Base-by-base conservation (phyloP, 73 alveolate genomes). In the Paramecium primaurelia region DNA sequence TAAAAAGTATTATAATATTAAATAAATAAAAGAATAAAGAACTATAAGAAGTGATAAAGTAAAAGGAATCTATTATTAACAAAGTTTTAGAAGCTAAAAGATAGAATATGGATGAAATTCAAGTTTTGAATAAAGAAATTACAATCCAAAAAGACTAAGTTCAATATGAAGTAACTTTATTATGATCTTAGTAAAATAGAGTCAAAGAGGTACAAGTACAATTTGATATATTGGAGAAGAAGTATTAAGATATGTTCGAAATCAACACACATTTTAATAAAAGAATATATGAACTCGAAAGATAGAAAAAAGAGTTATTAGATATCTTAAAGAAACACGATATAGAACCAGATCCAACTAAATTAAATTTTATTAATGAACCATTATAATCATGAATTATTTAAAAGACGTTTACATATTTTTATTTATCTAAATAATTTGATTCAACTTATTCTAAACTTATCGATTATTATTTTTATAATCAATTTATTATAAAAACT, bases 261-360 rank as follows among this genome's bases (percentile, higher is more conserved):
- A 80, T 80, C 9, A 80, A 80, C 18, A 80, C 91, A 5, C 73
- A 80, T 44, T 80, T 80, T n/a, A 80, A 80, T 45, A 80, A 80
- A 47, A 80, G 91, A 80, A 80, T 80, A 10, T 45, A 80, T 80
- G 91, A 80, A 42, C 58, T 80, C 6, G 91, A 80, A 80, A 42
- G 73, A 80, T 80, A 80, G 18, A 80, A 80, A 47, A 80, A 80
- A 28, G 77, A 80, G 49, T 47, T 80, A 80, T 26, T 80, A 49
- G 91, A 80, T 80, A 32, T 80, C 8, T 25, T 80, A 42, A 80
- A 80, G 32, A 32, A 18, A 16, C 71, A 80, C 45, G 91, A 80
- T 80, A 80, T 80, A 2, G 91, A 80, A 20, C 91, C 91, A 3
- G 91, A 80, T 47, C 91, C 91, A 40, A 80, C 91, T 3, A 80